phyloP scores from a whole-genome alignment of 2,329 filamentous ascomycete species.

The Alternaria sp. region DNA sequence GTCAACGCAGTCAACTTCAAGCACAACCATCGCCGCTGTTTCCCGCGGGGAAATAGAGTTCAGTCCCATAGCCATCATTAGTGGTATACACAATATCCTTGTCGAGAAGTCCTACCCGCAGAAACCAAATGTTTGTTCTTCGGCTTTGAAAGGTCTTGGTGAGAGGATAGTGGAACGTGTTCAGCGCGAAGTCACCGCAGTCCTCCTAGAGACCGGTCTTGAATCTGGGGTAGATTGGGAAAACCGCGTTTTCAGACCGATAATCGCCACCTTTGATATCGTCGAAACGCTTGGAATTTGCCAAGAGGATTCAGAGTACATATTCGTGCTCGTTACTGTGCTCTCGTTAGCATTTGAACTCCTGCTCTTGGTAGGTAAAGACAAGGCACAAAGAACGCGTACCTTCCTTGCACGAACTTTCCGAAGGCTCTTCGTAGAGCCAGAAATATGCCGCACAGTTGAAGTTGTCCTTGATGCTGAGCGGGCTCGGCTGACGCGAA shows the following conservation, averaged over 20 bases:
- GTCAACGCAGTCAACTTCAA: neutral
- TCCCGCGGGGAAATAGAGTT: neutral
- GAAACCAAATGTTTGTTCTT: neutral
- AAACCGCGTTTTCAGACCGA: neutral
- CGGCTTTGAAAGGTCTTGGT: neutral
- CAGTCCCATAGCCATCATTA: neutral
- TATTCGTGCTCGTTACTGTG: neutral
- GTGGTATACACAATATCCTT: neutral
- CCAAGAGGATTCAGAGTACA: conserved; percentile 8
- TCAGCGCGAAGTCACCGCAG: neutral
- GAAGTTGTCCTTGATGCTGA: neutral
- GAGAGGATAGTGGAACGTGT: neutral
- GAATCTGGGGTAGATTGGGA: neutral
- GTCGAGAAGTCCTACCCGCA: neutral
- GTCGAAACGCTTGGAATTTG: neutral
- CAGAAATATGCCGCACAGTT: neutral
- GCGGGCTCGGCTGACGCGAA: neutral
- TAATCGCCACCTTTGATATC: conserved; percentile 1
- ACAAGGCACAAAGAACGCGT: neutral
- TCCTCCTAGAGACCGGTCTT: neutral
- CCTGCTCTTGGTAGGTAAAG: neutral
- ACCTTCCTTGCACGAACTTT: conserved; percentile 1
- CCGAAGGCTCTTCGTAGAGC: neutral
- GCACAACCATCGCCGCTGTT: neutral
- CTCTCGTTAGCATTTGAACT: conserved; percentile 6